Evolutionary conservation across 768 basidiomycete genomes (phyloP).

Genomic region (Lactifluus subvellereus): DNA sequence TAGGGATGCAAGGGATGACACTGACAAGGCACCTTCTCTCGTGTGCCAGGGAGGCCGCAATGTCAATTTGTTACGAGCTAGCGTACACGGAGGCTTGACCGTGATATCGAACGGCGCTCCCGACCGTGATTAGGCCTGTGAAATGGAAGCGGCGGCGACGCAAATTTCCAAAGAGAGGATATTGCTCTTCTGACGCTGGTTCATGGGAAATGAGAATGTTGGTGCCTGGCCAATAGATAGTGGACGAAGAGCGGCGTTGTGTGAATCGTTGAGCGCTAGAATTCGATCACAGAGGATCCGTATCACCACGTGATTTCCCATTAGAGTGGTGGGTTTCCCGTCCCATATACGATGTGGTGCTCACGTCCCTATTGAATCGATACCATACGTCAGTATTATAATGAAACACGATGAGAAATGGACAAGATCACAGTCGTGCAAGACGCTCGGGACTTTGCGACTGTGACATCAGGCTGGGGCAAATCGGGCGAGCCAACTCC

Average conservation of each 20-base stretch:
- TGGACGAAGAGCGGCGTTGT: conserved; percentile 8
- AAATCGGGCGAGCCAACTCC: background rate
- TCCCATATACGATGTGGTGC: background rate
- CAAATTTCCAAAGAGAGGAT: background rate
- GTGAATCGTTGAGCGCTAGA: conserved; percentile 1
- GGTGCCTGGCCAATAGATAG: conserved; percentile 14
- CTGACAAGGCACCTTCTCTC: background rate
- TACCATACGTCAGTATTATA: background rate
- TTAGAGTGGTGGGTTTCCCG: background rate
- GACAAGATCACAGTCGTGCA: background rate
- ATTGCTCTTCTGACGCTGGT: background rate
- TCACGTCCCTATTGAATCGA: background rate
- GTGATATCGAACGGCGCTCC: background rate
- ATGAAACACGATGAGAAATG: background rate
- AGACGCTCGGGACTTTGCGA: background rate
- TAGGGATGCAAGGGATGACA: background rate
- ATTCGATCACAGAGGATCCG: background rate
- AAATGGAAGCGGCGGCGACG: background rate
- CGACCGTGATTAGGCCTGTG: background rate
- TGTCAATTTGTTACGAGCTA: conserved; percentile 6
- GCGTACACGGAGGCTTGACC: background rate
- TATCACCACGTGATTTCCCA: conserved; percentile 11
- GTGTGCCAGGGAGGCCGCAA: background rate
- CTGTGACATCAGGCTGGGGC: background rate
- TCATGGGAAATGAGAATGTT: conserved; percentile 10